Evolutionary conservation across 2,329 filamentous ascomycete genomes (phyloP), one percentile per base, ranked within the genome.

Genomic region (Colletotrichum lentis): DNA sequence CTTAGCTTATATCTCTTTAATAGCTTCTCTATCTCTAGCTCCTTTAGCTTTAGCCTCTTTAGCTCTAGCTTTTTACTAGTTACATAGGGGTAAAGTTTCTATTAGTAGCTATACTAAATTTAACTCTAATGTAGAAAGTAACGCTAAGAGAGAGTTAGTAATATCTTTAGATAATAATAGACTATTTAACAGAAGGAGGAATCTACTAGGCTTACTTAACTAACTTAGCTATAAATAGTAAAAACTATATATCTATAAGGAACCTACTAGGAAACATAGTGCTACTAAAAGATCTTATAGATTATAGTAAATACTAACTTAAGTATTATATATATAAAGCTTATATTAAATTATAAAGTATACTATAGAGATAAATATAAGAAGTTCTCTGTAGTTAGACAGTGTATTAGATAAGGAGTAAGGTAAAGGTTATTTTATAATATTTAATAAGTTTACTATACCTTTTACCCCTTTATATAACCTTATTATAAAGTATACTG

Each of bases 331-430:
- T 11, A 35, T 22, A 60, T 41, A 16, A 50, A 52, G 46, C n/a
- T 60, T 14, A 52, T 12, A 6, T 8, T 35, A 35, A 24, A 52
- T 60, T 41, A 14, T 3, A 50, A 31, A 60, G 57, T 16, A 50
- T n/a, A n/a, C n/a, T 4, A 60, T 7, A 22, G 31, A 60, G 46
- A 52, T 60, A 5, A 22, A 20, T 43, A 27, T 41, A n/a, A 16
- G 22, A 41, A 60, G 20, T 22, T 31, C 46, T 52, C 31, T 8
- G 22, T 20, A 10, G 35, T 60, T 14, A 8, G 46, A 50, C n/a
- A 24, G 35, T 22, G 57, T 14, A 50, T 52, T 7, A 20, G n/a
- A 52, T 41, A 12, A 60, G 46, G 14, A 60, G 57, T 20, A 60
- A 50, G 43, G 46, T 49, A 0, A 6, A 60, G 46, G n/a, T 41